Conservation (phyloP, 495 filamentous ascomycete genomes). For the Pseudoneurospora amorphoporcata region DNA sequence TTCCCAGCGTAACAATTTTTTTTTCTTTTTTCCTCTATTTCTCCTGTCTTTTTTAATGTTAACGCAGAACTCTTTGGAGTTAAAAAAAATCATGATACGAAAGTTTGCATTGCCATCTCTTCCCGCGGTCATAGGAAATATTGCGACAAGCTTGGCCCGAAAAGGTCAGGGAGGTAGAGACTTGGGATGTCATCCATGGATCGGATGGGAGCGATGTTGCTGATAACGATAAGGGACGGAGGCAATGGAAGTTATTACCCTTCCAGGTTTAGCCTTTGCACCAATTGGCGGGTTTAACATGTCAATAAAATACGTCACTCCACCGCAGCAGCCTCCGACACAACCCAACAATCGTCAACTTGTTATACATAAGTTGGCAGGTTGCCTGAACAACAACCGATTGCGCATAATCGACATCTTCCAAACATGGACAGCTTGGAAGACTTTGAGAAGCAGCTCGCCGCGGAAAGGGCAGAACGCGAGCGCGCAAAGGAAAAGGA, state of each 20-base stretch:
- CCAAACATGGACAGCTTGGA: slow-evolving; percentile 40
- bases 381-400: background rate
- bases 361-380: background rate
- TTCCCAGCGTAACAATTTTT: too few relatives aligned
- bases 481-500: slow-evolving; percentile 28
- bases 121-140: background rate
- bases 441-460: slow-evolving; percentile 44
- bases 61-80: background rate
- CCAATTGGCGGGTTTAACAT: background rate
- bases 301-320: slow-evolving; percentile 8
- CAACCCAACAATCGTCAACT: background rate
- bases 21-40: too few relatives aligned
- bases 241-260: background rate
- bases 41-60: too few relatives aligned
- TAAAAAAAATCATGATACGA: too few relatives aligned
- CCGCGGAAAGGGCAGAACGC: slow-evolving; percentile 40
- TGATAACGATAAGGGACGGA: background rate
- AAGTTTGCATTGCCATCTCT: background rate
- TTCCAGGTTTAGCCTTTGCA: background rate
- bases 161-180: background rate
- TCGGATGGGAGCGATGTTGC: background rate
- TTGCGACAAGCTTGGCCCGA: background rate
- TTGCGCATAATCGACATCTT: background rate
- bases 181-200: background rate
- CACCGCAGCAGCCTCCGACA: background rate